phyloP scores from a whole-genome alignment of 805 yeast genomes.

The Nakazawaea pomicola region DNA sequence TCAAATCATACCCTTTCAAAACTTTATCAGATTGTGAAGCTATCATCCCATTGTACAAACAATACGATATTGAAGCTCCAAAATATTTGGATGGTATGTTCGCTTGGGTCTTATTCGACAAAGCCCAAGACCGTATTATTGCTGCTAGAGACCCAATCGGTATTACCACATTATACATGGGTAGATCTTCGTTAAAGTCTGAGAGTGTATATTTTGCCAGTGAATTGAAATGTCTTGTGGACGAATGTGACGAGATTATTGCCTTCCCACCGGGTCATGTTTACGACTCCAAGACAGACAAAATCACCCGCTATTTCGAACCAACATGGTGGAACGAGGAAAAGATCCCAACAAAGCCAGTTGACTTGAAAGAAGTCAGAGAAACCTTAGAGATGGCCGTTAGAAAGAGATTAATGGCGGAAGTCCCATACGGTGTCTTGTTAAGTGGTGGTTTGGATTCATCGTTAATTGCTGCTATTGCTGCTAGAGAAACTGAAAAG shows the following conservation, averaged over 20 bases:
- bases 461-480: constrained; percentile 92
- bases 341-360: constrained; percentile 68
- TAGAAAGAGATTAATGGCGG: constrained; percentile 98
- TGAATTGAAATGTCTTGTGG: constrained; percentile 89
- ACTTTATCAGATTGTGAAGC: constrained; percentile 96
- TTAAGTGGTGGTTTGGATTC: constrained; percentile 98
- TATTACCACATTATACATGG: constrained; percentile 93
- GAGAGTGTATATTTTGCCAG: constrained; percentile 85
- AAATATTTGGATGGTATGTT: constrained; percentile 96
- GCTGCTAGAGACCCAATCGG: constrained; percentile 99
- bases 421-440: constrained; percentile 97
- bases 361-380: constrained; percentile 69
- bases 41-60: constrained; percentile 85
- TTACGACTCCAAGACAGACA: constrained; percentile 86
- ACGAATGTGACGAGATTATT: constrained; percentile 86
- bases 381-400: constrained; percentile 88
- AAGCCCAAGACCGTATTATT: constrained; percentile 73
- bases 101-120: constrained; percentile 90
- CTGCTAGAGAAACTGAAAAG: constrained; percentile 89
- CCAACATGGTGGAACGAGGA: constrained; percentile 94
- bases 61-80: constrained; percentile 88
- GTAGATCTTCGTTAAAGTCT: constrained; percentile 66
- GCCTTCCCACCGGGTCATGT: constrained; percentile 99
- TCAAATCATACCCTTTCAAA: constrained; percentile 68
- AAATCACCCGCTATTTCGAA: constrained; percentile 79